Percentiles rank a stretch among this genome's conserved stretches.
These are phyloP conservation scores for Eucalyptus sideroxylon DNA, from an alignment of 345 rosid species.

Conservation along the genomic window DNA sequence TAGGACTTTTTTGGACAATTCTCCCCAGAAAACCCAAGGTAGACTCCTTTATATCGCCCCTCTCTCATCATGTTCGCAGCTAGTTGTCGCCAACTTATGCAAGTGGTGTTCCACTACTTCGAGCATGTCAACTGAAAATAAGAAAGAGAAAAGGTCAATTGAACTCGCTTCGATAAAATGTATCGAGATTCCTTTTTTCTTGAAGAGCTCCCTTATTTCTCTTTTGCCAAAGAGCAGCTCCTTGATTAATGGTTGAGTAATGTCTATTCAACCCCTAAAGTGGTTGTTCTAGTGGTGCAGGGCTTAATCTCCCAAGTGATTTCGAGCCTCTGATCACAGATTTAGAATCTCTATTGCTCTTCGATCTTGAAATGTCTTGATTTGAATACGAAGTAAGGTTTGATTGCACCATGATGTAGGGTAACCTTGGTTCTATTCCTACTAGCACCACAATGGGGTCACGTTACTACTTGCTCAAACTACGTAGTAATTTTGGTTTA, in stretches of 20 bases:
- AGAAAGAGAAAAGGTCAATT: background rate
- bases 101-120: background rate
- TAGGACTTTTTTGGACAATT: no score
- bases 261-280: background rate
- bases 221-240: background rate
- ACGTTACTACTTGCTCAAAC: background rate
- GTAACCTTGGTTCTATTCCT: background rate
- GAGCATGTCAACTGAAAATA: background rate
- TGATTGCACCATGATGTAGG: background rate
- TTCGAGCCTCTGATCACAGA: background rate
- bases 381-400: background rate
- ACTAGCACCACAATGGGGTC: background rate
- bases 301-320: background rate
- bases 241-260: background rate
- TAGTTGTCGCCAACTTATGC: background rate
- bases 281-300: background rate
- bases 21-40: background rate
- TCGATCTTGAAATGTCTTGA: background rate
- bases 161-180: background rate
- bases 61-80: background rate
- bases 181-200: background rate
- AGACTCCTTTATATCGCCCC: background rate
- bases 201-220: background rate
- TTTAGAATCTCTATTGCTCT: background rate
- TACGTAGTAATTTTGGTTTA: background rate